Evolutionary conservation across 2,329 filamentous ascomycete species (phyloP).

Genomic region (Penicillium janthinellum): DNA sequence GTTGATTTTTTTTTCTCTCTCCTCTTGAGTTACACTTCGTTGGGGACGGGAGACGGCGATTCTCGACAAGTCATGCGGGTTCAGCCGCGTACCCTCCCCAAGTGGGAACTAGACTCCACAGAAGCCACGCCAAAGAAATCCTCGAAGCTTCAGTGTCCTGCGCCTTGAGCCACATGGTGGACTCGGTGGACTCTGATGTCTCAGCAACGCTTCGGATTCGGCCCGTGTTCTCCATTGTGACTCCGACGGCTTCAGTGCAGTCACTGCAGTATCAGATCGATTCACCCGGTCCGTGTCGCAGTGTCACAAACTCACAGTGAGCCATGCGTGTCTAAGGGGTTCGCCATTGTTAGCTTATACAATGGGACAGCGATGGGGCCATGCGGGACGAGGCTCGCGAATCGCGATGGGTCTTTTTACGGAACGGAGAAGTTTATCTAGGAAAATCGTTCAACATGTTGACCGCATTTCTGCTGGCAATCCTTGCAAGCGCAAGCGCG

Average conservation of each 20-base stretch:
- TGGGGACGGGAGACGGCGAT: background rate
- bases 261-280: slow-evolving; percentile 12
- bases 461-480: background rate
- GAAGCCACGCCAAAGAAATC: background rate
- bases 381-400: slow-evolving; percentile 3
- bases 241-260: slow-evolving; percentile 3
- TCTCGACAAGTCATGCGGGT: background rate
- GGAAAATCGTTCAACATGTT: background rate
- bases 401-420: background rate
- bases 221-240: slow-evolving; percentile 16
- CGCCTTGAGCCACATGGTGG: slow-evolving; percentile 2
- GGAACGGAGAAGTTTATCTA: background rate
- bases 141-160: background rate
- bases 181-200: slow-evolving; percentile 1
- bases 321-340: background rate
- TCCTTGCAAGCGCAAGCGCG: background rate
- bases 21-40: background rate
- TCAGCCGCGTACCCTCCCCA: background rate
- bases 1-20: background rate
- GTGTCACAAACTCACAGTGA: background rate
- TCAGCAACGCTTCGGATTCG: slow-evolving; percentile 18
- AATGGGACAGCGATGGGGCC: background rate
- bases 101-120: background rate
- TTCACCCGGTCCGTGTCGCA: background rate
- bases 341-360: background rate